Evolutionary conservation across 495 filamentous ascomycete genomes (phyloP), one percentile per base, ranked within the genome.

Genomic region (Aspergillus heteromorphus): DNA sequence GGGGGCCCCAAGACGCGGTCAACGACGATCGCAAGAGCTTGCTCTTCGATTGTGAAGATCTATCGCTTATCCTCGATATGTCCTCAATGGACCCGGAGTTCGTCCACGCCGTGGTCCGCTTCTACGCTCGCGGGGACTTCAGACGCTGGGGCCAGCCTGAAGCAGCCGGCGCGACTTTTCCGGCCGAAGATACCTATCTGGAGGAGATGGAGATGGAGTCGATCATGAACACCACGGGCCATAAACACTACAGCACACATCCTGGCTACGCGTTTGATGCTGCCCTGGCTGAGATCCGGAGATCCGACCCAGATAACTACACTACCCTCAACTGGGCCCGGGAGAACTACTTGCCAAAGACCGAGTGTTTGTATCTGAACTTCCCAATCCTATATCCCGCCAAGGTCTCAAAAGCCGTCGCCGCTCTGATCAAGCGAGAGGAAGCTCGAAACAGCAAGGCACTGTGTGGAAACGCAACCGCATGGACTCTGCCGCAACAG

Each of bases 61-160:
- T 58, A 9, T 50, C 23, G 14, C 0, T 16, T 9, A 58, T 58
- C 43, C 45, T 58, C 17, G 50, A 40, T 25, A 27, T 49, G 4
- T 9, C 30, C 1, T 10, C 16, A 11, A 18, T n/a, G 6, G 14
- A 48, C 1, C 8, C 23, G 1, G 55, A 36, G 17, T 53, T 53
- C 36, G n/a, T 48, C 1, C 31, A 49, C 7, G 23, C 29, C 4
- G 14, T 53, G 16, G 49, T 50, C 1, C 38, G 36, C 2, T 58
- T 58, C 19, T 58, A 49, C 11, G 42, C 50, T 8, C 45, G 55
- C 2, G 55, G 55, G 2, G 55, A 58, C 16, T 49, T 53, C n/a
- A 42, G 18, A 13, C 21, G 50, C 1, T 58, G 49, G 49, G 7
- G 1, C 1, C 55, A 58, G 25, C 55, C 55, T 11, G 19, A 21